Evolutionary conservation across 305 asterid genomes (phyloP).

Genomic region (Solanum chacoense): DNA sequence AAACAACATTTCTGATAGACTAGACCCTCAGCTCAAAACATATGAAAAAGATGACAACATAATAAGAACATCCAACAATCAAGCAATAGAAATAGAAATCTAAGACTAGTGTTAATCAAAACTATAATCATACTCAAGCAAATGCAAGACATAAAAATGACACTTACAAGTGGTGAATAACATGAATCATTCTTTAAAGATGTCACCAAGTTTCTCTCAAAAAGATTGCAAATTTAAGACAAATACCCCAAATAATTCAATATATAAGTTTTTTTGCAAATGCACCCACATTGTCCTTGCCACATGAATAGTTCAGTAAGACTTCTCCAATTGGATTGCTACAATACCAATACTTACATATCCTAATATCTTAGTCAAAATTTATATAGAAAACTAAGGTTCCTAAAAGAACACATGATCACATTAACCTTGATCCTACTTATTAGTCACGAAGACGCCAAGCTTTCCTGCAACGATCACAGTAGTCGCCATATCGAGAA

Average conservation of each 20-base stretch:
- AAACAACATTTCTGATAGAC: too few species aligned
- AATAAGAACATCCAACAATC: not conserved
- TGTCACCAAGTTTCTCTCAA: not conserved
- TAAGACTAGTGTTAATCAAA: not conserved
- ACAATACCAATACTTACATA: not conserved
- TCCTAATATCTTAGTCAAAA: not conserved
- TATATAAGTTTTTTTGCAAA: not conserved
- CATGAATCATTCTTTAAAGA: not conserved
- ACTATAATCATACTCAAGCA: not conserved
- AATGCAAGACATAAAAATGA: not conserved
- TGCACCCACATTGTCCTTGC: not conserved
- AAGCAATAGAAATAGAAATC: not conserved
- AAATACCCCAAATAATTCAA: not conserved
- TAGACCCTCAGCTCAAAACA: not conserved
- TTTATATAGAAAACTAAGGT: not conserved
- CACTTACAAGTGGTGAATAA: not conserved
- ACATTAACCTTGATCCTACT: slow-evolving; percentile 17
- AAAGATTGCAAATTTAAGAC: not conserved
- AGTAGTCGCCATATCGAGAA: slow-evolving; percentile 69
- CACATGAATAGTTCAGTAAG: not conserved
- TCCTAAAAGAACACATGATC: not conserved
- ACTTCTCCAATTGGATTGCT: not conserved
- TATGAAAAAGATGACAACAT: not conserved
- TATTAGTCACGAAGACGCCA: slow-evolving; percentile 56
- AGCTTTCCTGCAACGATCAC: slow-evolving; percentile 70